A percentile compares a stretch with the other conserved stretches of the same genome.
Conservation (phyloP, 176 grass and related monocot species). For the Pontederia crassipes region DNA sequence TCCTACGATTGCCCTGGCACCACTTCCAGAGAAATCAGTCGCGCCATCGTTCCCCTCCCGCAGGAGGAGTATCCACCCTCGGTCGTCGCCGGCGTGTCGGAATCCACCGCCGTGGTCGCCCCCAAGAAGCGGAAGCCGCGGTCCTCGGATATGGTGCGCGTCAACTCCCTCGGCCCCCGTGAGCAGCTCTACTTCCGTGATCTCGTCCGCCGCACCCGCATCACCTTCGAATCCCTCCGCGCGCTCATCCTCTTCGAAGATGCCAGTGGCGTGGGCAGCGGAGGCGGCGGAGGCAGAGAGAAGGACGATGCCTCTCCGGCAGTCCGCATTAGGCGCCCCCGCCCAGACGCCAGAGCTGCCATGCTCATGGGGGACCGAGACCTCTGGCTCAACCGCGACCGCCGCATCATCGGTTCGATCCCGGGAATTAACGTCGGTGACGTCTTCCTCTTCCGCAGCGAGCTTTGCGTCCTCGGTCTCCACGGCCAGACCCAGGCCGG, state of each 20-base stretch:
- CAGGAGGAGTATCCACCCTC: neutral
- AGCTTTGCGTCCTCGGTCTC: slow-evolving; percentile 80
- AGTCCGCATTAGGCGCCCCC: slow-evolving; percentile 22
- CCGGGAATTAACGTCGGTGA: slow-evolving; percentile 71
- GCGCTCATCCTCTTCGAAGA: slow-evolving; percentile 50
- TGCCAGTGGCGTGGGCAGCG: too few species aligned
- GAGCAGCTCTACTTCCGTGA: slow-evolving; percentile 94
- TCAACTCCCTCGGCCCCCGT: slow-evolving; percentile 47
- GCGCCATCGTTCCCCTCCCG: neutral
- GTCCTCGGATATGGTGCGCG: slow-evolving; percentile 87
- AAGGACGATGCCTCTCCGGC: slow-evolving; percentile 31
- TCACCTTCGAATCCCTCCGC: slow-evolving; percentile 84
- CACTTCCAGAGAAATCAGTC: neutral
- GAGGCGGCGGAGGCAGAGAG: neutral
- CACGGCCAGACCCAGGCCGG: slow-evolving; percentile 93
- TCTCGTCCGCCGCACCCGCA: slow-evolving; percentile 70
- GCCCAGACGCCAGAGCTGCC: slow-evolving; percentile 52
- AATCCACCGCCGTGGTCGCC: slow-evolving; percentile 25
- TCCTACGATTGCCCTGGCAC: neutral
- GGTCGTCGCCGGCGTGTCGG: neutral
- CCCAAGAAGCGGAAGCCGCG: slow-evolving; percentile 67
- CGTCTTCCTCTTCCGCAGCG: slow-evolving; percentile 85
- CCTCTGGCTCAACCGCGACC: slow-evolving; percentile 46
- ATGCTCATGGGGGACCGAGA: slow-evolving; percentile 33
- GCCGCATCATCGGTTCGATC: slow-evolving; percentile 54